Base-by-base conservation (phyloP, 768 basidiomycete species). In the Butyriboletus loyo region DNA sequence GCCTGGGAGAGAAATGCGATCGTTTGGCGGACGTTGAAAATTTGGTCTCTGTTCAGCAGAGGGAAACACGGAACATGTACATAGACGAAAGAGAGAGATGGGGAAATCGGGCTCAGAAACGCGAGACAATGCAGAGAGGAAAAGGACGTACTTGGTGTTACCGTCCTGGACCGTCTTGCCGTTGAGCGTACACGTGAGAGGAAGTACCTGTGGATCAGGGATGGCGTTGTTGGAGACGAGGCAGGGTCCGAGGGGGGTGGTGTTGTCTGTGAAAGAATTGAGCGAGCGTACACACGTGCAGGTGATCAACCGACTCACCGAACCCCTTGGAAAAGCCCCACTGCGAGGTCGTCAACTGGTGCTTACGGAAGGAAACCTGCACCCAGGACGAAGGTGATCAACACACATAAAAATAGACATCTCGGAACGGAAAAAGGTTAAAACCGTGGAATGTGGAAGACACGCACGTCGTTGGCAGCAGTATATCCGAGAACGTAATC, bases 321-420 rank as follows among this genome's bases (percentile, higher is more conserved):
- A 92, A 95, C 37, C 86, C 78, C 69, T 95, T 95, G 25, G 89
- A 91, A 70, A 91, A 93, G 28, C 80, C 75, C 92, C 92, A 95
- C 60, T 95, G 92, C 1, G 86, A 85, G 10, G 86, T 84, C 4
- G 82, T 81, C 71, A 88, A 73, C 66, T 94, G 92, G 60, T 87
- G 85, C 57, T 85, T 83, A 37, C 92, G 81, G 80, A 92, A 92
- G 5, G 90, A 92, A 3, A 89, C 78, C 65, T n/a, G n/a, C n/a
- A n/a, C n/a, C n/a, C n/a, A n/a, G n/a, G n/a, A n/a, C n/a, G n/a
- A n/a, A n/a, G n/a, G n/a, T n/a, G n/a, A n/a, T n/a, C n/a, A n/a
- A n/a, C n/a, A n/a, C n/a, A n/a, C n/a, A n/a, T n/a, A 13, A 34
- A 17, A 11, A 4, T 5, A 15, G 13, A 19, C 10, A 15, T 48